These are phyloP conservation scores for apple (Malus domestica) DNA, from an alignment of 306 rosid genomes.

Conservation along the genomic window DNA sequence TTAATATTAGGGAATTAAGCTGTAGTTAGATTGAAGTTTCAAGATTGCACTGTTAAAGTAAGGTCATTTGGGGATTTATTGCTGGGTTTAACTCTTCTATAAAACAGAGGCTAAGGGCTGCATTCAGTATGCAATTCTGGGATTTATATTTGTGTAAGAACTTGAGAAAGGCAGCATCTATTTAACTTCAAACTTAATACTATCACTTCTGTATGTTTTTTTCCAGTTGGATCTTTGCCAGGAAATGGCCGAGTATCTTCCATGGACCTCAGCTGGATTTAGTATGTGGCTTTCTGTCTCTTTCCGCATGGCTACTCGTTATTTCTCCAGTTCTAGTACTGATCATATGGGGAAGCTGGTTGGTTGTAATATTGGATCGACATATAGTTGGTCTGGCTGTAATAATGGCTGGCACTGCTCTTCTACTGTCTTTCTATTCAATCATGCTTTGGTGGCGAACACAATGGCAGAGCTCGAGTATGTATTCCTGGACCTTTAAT, in stretches of 20 bases:
- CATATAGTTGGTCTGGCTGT: constrained; percentile 96
- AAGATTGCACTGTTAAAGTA: background rate
- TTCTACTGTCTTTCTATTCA: constrained; percentile 89
- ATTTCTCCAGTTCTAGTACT: constrained; percentile 84
- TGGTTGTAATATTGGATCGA: constrained; percentile 87
- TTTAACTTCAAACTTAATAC: background rate
- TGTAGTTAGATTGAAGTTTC: background rate
- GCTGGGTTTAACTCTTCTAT: background rate
- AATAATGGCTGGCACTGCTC: constrained; percentile 98
- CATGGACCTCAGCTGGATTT: constrained; percentile 90
- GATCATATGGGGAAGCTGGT: constrained; percentile 88
- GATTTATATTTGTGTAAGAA: background rate
- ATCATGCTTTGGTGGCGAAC: constrained; percentile 99
- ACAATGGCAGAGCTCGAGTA: constrained; percentile 99
- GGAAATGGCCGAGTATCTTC: constrained; percentile 94
- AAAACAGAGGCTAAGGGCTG: background rate
- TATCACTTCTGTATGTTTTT: background rate
- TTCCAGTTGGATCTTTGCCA: constrained; percentile 97
- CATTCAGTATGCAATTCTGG: background rate
- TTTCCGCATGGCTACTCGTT: constrained; percentile 78
- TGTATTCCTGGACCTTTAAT: constrained; percentile 22
- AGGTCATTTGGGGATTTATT: background rate
- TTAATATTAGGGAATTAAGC: background rate
- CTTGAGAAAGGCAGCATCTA: background rate
- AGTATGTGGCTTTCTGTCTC: constrained; percentile 80